Base-by-base conservation (phyloP, 2,329 filamentous ascomycete genomes). In the Chaetoscypha palmicola region DNA sequence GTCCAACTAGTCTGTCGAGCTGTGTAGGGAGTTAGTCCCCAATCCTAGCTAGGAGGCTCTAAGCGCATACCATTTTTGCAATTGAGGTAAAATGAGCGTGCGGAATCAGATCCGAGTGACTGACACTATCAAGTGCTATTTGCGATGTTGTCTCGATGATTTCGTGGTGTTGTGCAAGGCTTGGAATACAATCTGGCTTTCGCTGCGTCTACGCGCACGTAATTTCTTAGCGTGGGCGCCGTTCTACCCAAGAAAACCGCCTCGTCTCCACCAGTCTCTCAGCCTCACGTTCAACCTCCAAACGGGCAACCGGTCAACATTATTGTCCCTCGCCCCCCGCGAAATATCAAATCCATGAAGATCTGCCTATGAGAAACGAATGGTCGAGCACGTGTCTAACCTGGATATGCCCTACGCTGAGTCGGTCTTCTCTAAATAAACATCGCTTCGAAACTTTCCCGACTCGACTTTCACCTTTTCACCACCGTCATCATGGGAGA, bases 1-100 rank as follows among this genome's bases (percentile, higher is more conserved):
- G 74, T 68, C 83, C 83, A 56, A 84, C 75, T 56, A 85, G 77
- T 79, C 87, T 90, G 77, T 94, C 92, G 70, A 96, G 85, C 92
- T 98, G 46, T 20, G 22, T 11, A 49, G 16, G 39, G 17, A 42
- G 55, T 54, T 58, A 45, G 20, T 21, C 17, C n/a, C 20, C 35
- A 19, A 20, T 31, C 19, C n/a, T 35, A 16, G 20, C 4, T 16
- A 5, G n/a, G n/a, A 17, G 9, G n/a, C n/a, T 4, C 11, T 14
- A n/a, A 8, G 8, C 28, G 2, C 23, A 14, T 43, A 62, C 61
- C 61, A 63, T 63, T 56, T 56, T 62, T 54, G 50, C 56, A 60
- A 35, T 46, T 38, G 36, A 42, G 7, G 43, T 37, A 20, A 59
- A 60, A 59, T 33, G 55, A 59, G 51, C 45, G 57, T 57, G 47